Evolutionary conservation across 2,329 filamentous ascomycete genomes (phyloP), one percentile per base, ranked within the genome.

Genomic region (Boeremia lycopersici): DNA sequence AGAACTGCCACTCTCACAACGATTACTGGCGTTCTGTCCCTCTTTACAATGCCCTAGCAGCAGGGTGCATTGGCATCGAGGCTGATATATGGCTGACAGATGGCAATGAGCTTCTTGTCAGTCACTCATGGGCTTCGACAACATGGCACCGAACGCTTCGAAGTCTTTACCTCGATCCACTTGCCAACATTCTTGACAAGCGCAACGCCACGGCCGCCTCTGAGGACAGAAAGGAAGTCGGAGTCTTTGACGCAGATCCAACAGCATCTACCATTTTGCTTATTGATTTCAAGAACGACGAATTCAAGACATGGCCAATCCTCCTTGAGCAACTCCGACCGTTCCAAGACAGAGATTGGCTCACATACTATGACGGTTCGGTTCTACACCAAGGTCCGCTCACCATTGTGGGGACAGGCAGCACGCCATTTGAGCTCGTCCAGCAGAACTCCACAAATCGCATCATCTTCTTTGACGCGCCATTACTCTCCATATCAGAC

Each of bases 371-470:
- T 47, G 76, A 83, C 23, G 78, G 85, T 43, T 79, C 44, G 13
- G 67, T 75, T 13, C 68, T 88, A 2, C 70, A 82, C 33, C 67
- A 75, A 19, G 78, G 87, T 1, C 84, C 86, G 0, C 73, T 91
- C 31, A 91, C 88, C 0, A 82, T 91, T 2, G 86, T 91, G 2
- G 86, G 83, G 1, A 89, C 87, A 1, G 89, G 89, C 11, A 83
- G 84, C 59, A 82, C 84, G 0, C 84, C 82, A 0, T 86, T 88
- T 63, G 79, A 84, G 49, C 66, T 81, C 8, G 65, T 89, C 9
- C 74, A 79, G 3, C 70, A 75, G n/a, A 84, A 84, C 63, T 61
- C 74, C 6, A 83, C 80, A 1, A 80, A 84, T 57, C 78, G 85
- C 28, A 85, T 89, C 69, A 76, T 85, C 49, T 89, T 89, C 72